Base-by-base conservation (phyloP, 2,329 filamentous ascomycete genomes). In the Sporothrix globosa region DNA sequence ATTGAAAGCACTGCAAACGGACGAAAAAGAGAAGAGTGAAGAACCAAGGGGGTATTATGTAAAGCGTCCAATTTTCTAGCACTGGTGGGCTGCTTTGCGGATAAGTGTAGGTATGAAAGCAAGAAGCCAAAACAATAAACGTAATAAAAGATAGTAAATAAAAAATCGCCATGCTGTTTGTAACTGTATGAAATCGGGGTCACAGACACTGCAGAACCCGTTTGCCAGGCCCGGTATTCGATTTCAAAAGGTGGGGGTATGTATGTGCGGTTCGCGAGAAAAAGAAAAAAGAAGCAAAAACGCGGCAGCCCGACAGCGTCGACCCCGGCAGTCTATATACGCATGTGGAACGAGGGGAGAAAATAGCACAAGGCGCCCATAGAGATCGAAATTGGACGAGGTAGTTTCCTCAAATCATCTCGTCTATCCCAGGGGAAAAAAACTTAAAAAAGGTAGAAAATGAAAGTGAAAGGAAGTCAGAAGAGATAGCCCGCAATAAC, bases 91-190 rank as follows among this genome's bases (percentile, higher is more conserved):
- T 66, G 46, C 17, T 60, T 34, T 46, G 52, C 19, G 27, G 44
- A 67, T 63, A 30, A 63, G 61, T 30, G 54, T 27, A 48, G 44
- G 46, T 21, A 60, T 19, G 34, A 56, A 60, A 48, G 56, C 17
- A 53, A 34, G 44, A 41, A 24, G 50, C 46, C 21, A 65, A 67
- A 41, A 52, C 68, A 67, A 50, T 52, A 58, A 50, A 61, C 50
- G 14, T 24, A 39, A 39, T 69, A 72, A 70, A 39, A 70, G 41
- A 67, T 69, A 46, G 58, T 63, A 63, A 48, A 69, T 39, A 54
- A 69, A 60, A 67, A 53, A 69, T 34, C 48, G 68, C 68, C 70
- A 72, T 69, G 70, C 67, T 71, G 61, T 56, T 67, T 54, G 56
- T 50, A 71, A 48, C 41, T 63, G 39, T 50, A 54, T 54, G 34